phyloP scores from a whole-genome alignment of 305 asterid species.

The Striga hermonthica region DNA sequence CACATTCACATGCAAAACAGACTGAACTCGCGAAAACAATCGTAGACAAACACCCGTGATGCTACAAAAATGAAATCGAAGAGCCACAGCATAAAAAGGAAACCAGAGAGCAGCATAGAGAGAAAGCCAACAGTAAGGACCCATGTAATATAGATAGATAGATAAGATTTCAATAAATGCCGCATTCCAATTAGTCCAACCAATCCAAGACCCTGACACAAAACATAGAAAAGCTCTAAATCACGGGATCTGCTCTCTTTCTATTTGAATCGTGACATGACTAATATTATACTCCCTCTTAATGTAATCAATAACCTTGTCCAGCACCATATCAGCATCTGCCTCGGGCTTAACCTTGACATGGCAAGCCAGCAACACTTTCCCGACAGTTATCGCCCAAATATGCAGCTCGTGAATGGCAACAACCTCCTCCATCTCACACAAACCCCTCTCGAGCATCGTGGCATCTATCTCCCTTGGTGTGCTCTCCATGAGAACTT shows the following conservation, averaged over 20 bases:
- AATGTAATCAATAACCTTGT: constrained; percentile 65
- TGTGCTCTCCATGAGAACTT: constrained; percentile 91
- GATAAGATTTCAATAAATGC: neutral
- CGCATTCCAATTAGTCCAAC: constrained; percentile 10
- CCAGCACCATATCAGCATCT: constrained; percentile 81
- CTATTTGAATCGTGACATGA: constrained; percentile 87
- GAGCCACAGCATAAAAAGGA: no score
- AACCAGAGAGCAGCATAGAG: no score
- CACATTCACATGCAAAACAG: no score
- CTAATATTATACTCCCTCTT: constrained; percentile 76
- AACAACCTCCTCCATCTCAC: constrained; percentile 83
- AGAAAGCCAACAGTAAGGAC: no score
- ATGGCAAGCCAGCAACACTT: constrained; percentile 78
- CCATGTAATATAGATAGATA: no score
- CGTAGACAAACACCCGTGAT: no score
- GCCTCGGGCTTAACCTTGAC: constrained; percentile 67
- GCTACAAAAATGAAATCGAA: no score
- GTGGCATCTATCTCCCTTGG: constrained; percentile 80
- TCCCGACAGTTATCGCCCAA: constrained; percentile 90
- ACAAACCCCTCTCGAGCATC: constrained; percentile 65
- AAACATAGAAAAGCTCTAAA: constrained; percentile 4
- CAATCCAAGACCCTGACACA: neutral
- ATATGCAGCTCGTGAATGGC: constrained; percentile 81
- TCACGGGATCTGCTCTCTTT: constrained; percentile 45
- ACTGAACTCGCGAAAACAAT: no score